Evolutionary conservation across 2,329 filamentous ascomycete genomes (phyloP), one percentile per base, ranked within the genome.

Genomic region (Alternaria viburni): DNA sequence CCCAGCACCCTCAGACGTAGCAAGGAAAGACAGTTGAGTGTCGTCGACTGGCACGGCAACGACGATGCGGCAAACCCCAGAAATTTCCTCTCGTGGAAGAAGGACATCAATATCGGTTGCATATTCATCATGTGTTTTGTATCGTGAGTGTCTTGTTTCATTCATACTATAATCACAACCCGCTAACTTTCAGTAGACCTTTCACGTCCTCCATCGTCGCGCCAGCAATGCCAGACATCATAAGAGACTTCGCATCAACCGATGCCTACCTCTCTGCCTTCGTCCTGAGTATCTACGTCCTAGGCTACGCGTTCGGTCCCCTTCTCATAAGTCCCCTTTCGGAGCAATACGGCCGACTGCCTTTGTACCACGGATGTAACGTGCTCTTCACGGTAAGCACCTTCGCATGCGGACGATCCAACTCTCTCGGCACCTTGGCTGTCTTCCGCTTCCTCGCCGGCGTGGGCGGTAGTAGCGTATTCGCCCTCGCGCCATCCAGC

Each of bases 381-480:
- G 72, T 83, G 13, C 82, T 87, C 62, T 91, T 90, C 75, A 83
- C 86, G 59, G 69, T 84, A 7, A 90, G 86, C 81, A 87, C 86
- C 57, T 83, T 91, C 60, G 87, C 2, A 5, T 76, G 73, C 11
- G 76, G 89, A 17, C 73, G 74, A 21, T 73, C 83, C 13, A 79
- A 89, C 32, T 83, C 89, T 55, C 28, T 57, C 28, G 10, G 43
- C 43, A 50, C 19, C 19, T 50, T 72, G 19, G 54, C 62, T 26
- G 82, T 84, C 12, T 90, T 87, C 68, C 84, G 86, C 4, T 86
- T 88, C 71, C 75, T 87, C 43, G 62, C 69, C 13, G 75, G 77
- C 12, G 52, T 61, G 47, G 64, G 65, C n/a, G 67, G 65, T 3
- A 59, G 66, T 21, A 52, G 54, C 44, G 57, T 65, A 4, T 62